These are phyloP conservation scores for Mortierella sp. DNA, from an alignment of 371 early-diverging fungal genomes.

Conservation along the genomic window DNA sequence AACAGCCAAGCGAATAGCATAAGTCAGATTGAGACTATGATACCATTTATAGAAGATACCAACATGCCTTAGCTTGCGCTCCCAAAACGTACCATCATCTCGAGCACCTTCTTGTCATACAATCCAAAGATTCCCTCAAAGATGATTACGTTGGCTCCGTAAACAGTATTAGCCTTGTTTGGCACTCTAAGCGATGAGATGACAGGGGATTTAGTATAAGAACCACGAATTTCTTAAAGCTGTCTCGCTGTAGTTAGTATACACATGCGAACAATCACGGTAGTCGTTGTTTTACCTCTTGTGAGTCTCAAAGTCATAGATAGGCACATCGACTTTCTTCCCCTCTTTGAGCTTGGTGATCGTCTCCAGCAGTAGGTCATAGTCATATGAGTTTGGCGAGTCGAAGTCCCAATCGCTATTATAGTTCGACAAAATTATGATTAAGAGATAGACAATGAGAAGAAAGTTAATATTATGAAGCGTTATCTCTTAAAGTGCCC, in stretches of 20 bases:
- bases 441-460: not conserved
- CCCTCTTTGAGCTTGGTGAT: slow-evolving; percentile 82
- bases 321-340: slow-evolving; percentile 72
- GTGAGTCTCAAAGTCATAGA: slow-evolving; percentile 77
- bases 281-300: slow-evolving; percentile 47
- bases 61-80: not conserved
- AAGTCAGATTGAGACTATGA: slow-evolving; percentile 7
- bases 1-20: not conserved
- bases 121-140: slow-evolving; percentile 96
- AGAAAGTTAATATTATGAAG: not conserved
- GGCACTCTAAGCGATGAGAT: slow-evolving; percentile 62
- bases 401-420: slow-evolving; percentile 50
- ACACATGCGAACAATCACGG: too few relatives aligned
- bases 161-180: slow-evolving; percentile 75
- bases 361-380: slow-evolving; percentile 78
- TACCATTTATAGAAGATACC: not conserved
- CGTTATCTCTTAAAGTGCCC: not conserved
- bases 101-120: slow-evolving; percentile 82
- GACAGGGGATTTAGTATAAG: not conserved
- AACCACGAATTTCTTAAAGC: not conserved
- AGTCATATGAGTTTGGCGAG: slow-evolving; percentile 60
- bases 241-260: too few relatives aligned
- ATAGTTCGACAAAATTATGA: not conserved
- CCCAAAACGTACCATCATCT: slow-evolving; percentile 73
- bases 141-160: slow-evolving; percentile 93